Evolutionary conservation across 2,329 filamentous ascomycete species (phyloP).

Genomic region (Trichoderma asperellum): DNA sequence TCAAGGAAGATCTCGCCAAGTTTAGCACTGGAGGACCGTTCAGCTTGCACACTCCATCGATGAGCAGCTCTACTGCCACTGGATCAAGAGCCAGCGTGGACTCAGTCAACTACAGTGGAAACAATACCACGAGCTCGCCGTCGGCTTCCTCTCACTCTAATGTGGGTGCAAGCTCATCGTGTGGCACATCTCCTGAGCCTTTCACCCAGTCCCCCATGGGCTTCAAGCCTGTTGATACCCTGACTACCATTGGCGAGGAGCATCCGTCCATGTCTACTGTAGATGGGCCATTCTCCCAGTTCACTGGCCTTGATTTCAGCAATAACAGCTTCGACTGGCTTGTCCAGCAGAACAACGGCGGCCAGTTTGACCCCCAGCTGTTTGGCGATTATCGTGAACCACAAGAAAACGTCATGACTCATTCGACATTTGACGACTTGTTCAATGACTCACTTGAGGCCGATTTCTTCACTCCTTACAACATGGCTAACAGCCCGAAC

Average conservation of each 20-base stretch:
- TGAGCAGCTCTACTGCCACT: conserved; percentile 50
- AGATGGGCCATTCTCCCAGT: conserved; percentile 41
- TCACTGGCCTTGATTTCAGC: conserved; percentile 47
- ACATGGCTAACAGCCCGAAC: conserved; percentile 58
- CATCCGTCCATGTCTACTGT: conserved; percentile 49
- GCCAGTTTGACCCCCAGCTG: conserved; percentile 86
- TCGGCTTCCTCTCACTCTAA: conserved; percentile 66
- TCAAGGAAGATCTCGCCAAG: conserved; percentile 58
- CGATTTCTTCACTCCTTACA: conserved; percentile 82
- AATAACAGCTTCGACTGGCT: conserved; percentile 71
- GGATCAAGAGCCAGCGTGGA: conserved; percentile 57
- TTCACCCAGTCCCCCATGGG: conserved; percentile 70
- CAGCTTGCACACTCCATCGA: conserved; percentile 64
- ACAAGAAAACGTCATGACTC: conserved; percentile 75
- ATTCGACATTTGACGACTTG: conserved; percentile 71
- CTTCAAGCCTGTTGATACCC: conserved; percentile 65
- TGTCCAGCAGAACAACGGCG: conserved; percentile 79
- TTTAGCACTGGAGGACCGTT: conserved; percentile 43
- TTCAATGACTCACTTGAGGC: conserved; percentile 78
- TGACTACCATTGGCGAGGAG: conserved; percentile 70
- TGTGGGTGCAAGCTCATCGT: conserved; percentile 64
- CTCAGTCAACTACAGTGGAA: conserved; percentile 52
- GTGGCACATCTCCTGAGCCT: conserved; percentile 78
- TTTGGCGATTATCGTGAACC: conserved; percentile 93
- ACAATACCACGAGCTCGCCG: conserved; percentile 64